phyloP scores from a whole-genome alignment of 805 yeast genomes.

The Zygotorulaspora danielsina region DNA sequence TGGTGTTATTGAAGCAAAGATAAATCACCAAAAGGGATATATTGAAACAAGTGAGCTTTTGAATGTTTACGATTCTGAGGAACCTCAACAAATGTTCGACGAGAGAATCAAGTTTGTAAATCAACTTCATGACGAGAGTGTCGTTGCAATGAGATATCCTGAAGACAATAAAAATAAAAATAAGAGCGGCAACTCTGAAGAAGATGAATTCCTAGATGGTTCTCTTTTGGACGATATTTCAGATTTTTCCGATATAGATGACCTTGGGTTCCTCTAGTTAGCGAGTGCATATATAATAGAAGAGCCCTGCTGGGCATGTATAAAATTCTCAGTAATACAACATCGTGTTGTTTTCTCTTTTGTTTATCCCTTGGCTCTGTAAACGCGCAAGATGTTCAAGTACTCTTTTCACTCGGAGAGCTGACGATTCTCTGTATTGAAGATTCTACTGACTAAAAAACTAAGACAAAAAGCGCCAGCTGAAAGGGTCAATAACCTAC shows the following conservation, averaged over 20 bases:
- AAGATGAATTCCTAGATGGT: conserved; percentile 22
- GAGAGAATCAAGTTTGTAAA: conserved; percentile 92
- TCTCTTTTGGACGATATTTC: conserved; percentile 30
- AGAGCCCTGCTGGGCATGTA: neutral
- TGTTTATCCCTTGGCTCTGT: neutral
- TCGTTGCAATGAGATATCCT: conserved; percentile 93
- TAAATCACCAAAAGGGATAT: conserved; percentile 84
- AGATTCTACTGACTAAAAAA: no score
- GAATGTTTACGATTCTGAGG: conserved; percentile 81
- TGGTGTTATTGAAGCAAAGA: conserved; percentile 92
- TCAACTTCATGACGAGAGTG: conserved; percentile 83
- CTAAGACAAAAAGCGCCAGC: no score
- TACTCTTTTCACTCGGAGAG: no score
- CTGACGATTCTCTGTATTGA: no score
- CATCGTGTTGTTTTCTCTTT: neutral
- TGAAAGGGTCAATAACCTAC: no score
- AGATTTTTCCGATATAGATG: conserved; percentile 36
- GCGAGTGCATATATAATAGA: neutral
- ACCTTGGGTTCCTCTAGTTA: conserved; percentile 27
- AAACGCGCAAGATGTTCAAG: no score
- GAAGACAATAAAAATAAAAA: conserved; percentile 30
- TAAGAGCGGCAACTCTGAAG: conserved; percentile 19
- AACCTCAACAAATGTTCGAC: conserved; percentile 84
- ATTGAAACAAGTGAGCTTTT: conserved; percentile 85
- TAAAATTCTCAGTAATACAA: conserved; percentile 1